Evolutionary conservation across 2,329 filamentous ascomycete genomes (phyloP), one percentile per base, ranked within the genome.

Genomic region (Aureobasidium sp.): DNA sequence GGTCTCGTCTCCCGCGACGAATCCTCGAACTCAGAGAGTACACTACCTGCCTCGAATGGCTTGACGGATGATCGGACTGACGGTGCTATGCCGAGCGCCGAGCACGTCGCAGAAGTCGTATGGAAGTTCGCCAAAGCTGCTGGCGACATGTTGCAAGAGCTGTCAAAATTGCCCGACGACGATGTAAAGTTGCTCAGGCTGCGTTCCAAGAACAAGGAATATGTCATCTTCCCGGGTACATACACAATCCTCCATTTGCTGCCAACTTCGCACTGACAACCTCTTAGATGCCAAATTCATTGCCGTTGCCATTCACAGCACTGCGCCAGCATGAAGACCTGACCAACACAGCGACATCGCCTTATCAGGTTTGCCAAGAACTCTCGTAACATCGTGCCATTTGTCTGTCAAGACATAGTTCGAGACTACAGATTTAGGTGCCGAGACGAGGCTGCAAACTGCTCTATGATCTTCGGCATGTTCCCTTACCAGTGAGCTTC

Each of bases 121-220:
- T 92, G 87, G 86, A 83, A 82, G 59, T 92, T 90, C 73, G 81
- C 92, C 64, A 86, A 84, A 66, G 81, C 80, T 10, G 87, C 89
- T 1, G 87, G 86, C 21, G 82, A 79, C 44, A 75, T 93, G 66
- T 85, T 91, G n/a, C 80, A 86, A 65, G 87, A 87, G 63, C 76
- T 93, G 68, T 89, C 92, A 69, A 79, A 81, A 36, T 50, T 57
- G n/a, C 87, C 91, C 76, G 85, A 88, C 81, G 90, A 94, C 69
- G 89, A 92, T 71, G 75, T 92, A 65, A 91, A 87, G 75, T 78
- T 94, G 52, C 74, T 94, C 57, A 81, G 89, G 65, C 72, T 95
- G 66, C 83, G 90, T 66, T 93, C 89, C n/a, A 91, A 86, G 78
- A 91, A 89, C 73, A 88, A 91, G 68, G 90, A 95, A 73, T 77